Evolutionary conservation across 73 alveolate genomes (phyloP), one percentile per base, ranked within the genome.

Genomic region (Stentor coeruleus): DNA sequence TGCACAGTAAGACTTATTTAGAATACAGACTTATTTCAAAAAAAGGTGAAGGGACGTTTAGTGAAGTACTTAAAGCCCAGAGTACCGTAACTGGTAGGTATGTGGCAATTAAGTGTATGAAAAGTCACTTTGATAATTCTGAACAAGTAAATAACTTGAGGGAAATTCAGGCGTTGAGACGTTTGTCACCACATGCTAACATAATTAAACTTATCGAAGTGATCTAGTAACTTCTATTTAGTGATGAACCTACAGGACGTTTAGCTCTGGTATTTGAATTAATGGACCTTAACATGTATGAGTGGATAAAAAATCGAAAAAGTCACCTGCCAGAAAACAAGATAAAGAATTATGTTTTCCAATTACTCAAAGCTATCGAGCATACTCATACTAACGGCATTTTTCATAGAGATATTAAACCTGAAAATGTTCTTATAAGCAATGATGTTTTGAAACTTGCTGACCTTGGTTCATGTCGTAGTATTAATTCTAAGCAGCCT

Each of bases 201-300:
- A 92, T 96, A 72, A 93, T 96, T 72, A 92, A 94, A 83, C 77
- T 96, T 35, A 92, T 96, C n/a, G 96, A 91, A 76, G 94, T 89
- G 3, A 81, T 91, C 40, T 91, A 91, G 93, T 87, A 87, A 39
- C 33, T 31, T 33, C n/a, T n/a, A n/a, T 38, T 33, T 84, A 86
- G 92, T 88, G 98, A 94, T 83, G 98, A 94, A 75, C 96, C 97
- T 3, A 93, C 98, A 3, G 98, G 99, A n/a, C 83, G 98, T 76
- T 90, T 95, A 31, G 99, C 99, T 3, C 81, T 95, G 33, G 99
- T 95, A 2, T 95, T 95, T 81, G 99, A 95, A 84, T 85, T 95
- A 81, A 95, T 95, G 99, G 99, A 95, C 73, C 84, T 80, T 93
- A 95, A 95, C 86, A 76, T 95, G 86, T 95, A 92, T 84, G 98